phyloP scores from a whole-genome alignment of 768 basidiomycete genomes.

The Lenzites betulinus region DNA sequence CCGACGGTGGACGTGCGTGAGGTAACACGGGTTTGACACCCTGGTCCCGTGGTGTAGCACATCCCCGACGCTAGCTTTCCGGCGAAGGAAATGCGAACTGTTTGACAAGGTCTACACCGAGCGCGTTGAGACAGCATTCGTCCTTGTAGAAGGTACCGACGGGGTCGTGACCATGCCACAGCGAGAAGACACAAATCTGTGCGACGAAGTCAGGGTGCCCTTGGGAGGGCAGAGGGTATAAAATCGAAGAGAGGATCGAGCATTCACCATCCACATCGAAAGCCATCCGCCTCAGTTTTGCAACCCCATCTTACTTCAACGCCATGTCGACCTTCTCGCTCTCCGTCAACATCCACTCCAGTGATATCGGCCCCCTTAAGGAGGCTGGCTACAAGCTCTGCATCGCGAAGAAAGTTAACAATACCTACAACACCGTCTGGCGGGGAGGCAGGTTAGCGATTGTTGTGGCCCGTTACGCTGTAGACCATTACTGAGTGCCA shows the following conservation, averaged over 20 bases:
- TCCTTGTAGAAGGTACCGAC: too few relatives aligned
- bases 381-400: neutral
- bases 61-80: too few relatives aligned
- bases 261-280: neutral
- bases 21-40: too few relatives aligned
- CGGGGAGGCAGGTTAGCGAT: neutral
- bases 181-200: too few relatives aligned
- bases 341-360: neutral
- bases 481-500: neutral
- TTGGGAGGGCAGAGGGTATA: too few relatives aligned
- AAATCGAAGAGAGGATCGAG: neutral
- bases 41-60: too few relatives aligned
- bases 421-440: neutral
- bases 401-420: neutral
- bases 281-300: neutral
- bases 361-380: neutral
- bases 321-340: neutral
- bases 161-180: too few relatives aligned
- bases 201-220: too few relatives aligned
- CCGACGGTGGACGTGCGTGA: too few relatives aligned
- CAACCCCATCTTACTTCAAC: neutral
- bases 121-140: too few relatives aligned
- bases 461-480: neutral
- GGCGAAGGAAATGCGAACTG: too few relatives aligned
- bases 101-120: too few relatives aligned